A percentile compares a stretch with the other conserved stretches of the same genome.
phyloP scores from a whole-genome alignment of 2,329 filamentous ascomycete genomes.

The Claviceps digitariae region DNA sequence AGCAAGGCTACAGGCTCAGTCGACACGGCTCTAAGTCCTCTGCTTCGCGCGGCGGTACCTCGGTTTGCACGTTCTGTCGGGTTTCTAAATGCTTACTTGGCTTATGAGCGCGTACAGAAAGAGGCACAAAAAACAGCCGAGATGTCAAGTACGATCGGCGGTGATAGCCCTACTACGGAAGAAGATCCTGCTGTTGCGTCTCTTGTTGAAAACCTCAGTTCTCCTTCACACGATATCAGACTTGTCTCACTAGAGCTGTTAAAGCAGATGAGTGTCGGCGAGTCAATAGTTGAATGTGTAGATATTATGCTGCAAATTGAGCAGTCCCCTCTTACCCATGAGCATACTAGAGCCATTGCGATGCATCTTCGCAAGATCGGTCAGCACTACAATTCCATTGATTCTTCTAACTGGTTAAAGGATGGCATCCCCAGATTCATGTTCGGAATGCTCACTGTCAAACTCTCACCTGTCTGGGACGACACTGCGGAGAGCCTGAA shows the following conservation, averaged over 20 bases:
- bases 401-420: constrained; percentile 50
- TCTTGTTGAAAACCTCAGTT: constrained; percentile 60
- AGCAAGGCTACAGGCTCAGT: constrained; percentile 42
- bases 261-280: constrained; percentile 33
- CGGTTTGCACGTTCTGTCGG: constrained; percentile 50
- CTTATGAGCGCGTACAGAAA: constrained; percentile 34
- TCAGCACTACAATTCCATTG: constrained; percentile 44
- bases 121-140: constrained; percentile 6
- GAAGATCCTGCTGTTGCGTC: constrained; percentile 49
- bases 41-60: constrained; percentile 52
- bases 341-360: constrained; percentile 62
- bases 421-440: constrained; percentile 67
- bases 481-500: constrained; percentile 66
- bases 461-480: constrained; percentile 76
- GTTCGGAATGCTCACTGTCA: constrained; percentile 80
- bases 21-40: constrained; percentile 47
- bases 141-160: constrained; percentile 21
- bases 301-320: constrained; percentile 63
- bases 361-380: constrained; percentile 77
- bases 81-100: constrained; percentile 50
- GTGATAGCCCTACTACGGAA: constrained; percentile 30
- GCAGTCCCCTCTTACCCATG: constrained; percentile 61
- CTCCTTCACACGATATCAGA: constrained; percentile 61
- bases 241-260: constrained; percentile 61
- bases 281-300: constrained; percentile 15